Base-by-base conservation (phyloP, 2,329 filamentous ascomycete genomes). In the Aspergillus candidus region DNA sequence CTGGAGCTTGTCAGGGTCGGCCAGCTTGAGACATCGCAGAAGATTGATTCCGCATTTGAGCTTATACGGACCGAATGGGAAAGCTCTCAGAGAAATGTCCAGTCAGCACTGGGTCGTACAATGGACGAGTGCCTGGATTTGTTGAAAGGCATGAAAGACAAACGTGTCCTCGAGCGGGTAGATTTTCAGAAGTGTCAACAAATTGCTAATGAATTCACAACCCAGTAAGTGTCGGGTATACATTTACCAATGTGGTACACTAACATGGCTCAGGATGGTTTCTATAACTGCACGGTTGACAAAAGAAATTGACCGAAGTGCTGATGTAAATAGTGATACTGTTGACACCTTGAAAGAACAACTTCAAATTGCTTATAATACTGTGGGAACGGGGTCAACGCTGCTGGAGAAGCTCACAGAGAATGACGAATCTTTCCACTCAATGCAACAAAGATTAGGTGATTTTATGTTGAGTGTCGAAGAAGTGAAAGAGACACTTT, bases 11-110 rank as follows among this genome's bases (percentile, higher is more conserved):
- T 65, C 13, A 52, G 41, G 45, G 38, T 45, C 5, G 52, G 53
- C n/a, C 62, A 66, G 34, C 35, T 45, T n/a, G 49, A 49, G 11
- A 45, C 62, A 13, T 30, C 50, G 2, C 50, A 47, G 8, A 55
- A 45, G 5, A 12, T 65, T 7, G 35, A 52, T 8, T 45, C 48
- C 4, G 51, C 42, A 0, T 52, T 59, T 4, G 32, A 53, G n/a
- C 35, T 34, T 3, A 38, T 59, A 22, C 33, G 36, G 13, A 44
- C 47, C 18, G 22, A 50, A 10, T 48, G 51, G 22, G 31, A 44
- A 11, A 43, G 40, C 15, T 52, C 51, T 2, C 51, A 51, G 14
- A 41, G 47, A 5, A 30, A 18, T 3, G 41, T 57, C 5, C n/a
- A 52, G 6, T 46, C 52, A 10, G 46, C 44, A 6, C 32, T 60